Evolutionary conservation across 768 basidiomycete species (phyloP).

Genomic region (Suillus weaverae): DNA sequence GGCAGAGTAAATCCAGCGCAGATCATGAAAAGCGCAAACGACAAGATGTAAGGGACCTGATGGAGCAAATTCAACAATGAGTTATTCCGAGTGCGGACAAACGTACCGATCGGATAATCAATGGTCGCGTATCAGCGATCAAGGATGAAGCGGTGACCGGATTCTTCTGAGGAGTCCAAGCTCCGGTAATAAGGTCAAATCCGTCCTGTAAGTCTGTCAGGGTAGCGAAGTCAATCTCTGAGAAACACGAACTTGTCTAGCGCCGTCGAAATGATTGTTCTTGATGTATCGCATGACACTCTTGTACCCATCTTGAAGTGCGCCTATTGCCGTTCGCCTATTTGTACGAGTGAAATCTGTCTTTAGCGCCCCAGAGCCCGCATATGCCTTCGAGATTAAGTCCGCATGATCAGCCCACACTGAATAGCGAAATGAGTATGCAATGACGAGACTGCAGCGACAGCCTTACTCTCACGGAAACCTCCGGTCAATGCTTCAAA

Average conservation of each 20-base stretch:
- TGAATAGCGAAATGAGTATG: slow-evolving; percentile 33
- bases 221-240: neutral
- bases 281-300: slow-evolving; percentile 82
- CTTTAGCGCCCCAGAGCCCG: slow-evolving; percentile 93
- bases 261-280: slow-evolving; percentile 96
- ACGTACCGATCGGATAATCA: slow-evolving; percentile 75
- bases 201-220: slow-evolving; percentile 65
- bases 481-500: slow-evolving; percentile 76
- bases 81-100: slow-evolving; percentile 27
- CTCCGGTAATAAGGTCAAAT: slow-evolving; percentile 90
- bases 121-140: slow-evolving; percentile 76
- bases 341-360: slow-evolving; percentile 96
- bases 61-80: slow-evolving; percentile 8
- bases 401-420: slow-evolving; percentile 99
- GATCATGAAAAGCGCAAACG: slow-evolving; percentile 86
- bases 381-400: slow-evolving; percentile 85
- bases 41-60: slow-evolving; percentile 82
- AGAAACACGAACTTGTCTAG: slow-evolving; percentile 63
- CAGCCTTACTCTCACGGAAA: slow-evolving; percentile 80
- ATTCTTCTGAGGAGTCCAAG: slow-evolving; percentile 82
- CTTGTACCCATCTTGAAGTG: slow-evolving; percentile 84
- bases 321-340: slow-evolving; percentile 78
- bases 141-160: slow-evolving; percentile 70
- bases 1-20: slow-evolving; percentile 84
- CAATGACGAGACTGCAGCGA: neutral